Base-by-base conservation (phyloP, 2,329 filamentous ascomycete species). In the Fusarium nematophilum region DNA sequence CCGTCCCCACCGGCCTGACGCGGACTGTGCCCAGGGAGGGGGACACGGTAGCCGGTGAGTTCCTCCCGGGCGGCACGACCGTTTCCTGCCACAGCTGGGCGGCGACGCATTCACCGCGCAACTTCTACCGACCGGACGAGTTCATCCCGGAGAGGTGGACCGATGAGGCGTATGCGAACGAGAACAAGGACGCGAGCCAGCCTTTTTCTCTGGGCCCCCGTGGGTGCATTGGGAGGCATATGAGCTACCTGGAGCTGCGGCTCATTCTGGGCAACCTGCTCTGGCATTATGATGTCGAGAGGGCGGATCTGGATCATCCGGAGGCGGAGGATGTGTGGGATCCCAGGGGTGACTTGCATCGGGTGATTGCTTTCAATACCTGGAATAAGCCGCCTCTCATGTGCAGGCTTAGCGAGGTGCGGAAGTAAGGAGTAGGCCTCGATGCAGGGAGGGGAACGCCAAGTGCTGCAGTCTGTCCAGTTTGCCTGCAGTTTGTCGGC, bases 171-270 rank as follows among this genome's bases (percentile, higher is more conserved):
- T 83, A 77, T 60, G 68, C 65, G 3, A 56, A 47, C n/a, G 81
- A 85, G 58, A 73, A 73, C 27, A 71, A 72, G 36, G 76, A 77
- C 1, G 76, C 74, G 2, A 72, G 80, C 42, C 78, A 83, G 66
- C 78, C 82, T 1, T 83, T 85, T 53, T 76, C 76, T 3, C 45
- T 79, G 3, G 81, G 82, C 0, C 77, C 82, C 6, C 70, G 82
- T 3, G 81, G 82, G 38, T 84, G 82, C 53, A 73, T 84, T 18
- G 82, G 82, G 2, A 73, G 73, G 56, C 82, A n/a, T 52, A 70
- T 85, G 30, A 81, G 81, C 3, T 81, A 81, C 43, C 72, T 78
- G 15, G 81, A 85, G 63, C 80, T 84, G 75, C 74, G 81, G 5
- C 66, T 82, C 5, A 78, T 83, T 30, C 65, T 85, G 6, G 76